Conservation (phyloP, 2,329 filamentous ascomycete species). For the Hymenoscyphus albidus region DNA sequence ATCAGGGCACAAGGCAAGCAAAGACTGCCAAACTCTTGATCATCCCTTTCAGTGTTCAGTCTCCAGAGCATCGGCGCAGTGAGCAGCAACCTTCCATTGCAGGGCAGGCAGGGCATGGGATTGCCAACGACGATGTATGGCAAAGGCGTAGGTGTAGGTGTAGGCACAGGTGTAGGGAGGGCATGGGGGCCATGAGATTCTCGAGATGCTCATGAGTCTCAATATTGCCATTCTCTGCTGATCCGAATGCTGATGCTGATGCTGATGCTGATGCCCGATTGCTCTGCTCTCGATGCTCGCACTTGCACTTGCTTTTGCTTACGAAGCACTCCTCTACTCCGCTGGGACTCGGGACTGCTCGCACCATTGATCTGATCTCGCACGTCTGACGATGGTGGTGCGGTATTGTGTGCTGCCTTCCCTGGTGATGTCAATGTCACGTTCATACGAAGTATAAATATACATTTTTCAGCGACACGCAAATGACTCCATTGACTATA, state of each 20-base stretch:
- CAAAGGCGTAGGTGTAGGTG: too few species aligned
- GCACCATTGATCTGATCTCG: neutral
- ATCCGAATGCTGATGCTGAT: too few species aligned
- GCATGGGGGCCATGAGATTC: neutral
- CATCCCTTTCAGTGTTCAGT: neutral
- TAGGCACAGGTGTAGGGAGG: neutral
- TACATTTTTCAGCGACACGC: neutral
- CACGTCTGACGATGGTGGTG: neutral
- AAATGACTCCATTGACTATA: neutral
- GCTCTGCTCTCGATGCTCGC: neutral
- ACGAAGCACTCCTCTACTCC: neutral
- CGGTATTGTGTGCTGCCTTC: neutral
- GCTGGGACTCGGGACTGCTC: too few species aligned
- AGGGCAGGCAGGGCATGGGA: too few species aligned
- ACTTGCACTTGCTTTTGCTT: neutral
- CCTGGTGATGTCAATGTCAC: neutral
- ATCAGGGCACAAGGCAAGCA: neutral
- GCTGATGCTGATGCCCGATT: neutral
- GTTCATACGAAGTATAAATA: neutral
- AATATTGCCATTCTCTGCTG: too few species aligned
- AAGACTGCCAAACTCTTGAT: neutral
- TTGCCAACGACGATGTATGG: too few species aligned
- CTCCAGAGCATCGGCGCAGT: neutral
- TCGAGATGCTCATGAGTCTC: neutral
- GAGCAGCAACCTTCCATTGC: too few species aligned